Conservation (phyloP, 2,329 filamentous ascomycete species). For the Hymenoscyphus linearis region DNA sequence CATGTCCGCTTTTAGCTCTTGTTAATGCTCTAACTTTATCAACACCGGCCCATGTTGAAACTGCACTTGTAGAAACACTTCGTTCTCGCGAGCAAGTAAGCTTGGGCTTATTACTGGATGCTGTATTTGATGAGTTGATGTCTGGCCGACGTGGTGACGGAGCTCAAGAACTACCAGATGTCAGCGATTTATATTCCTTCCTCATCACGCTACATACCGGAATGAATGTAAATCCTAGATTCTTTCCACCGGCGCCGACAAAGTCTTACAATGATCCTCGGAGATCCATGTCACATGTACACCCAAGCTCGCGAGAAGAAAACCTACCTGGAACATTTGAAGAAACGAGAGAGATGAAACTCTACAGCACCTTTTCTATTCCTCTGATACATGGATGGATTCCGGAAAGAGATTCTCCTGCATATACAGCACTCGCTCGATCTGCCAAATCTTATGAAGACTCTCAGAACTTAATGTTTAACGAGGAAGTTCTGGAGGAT, state of each 20-base stretch:
- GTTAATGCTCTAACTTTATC: slow-evolving; percentile 89
- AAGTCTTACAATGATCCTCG: slow-evolving; percentile 31
- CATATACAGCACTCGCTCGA: slow-evolving; percentile 64
- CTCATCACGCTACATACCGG: slow-evolving; percentile 85
- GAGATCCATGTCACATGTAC: slow-evolving; percentile 48
- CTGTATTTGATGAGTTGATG: slow-evolving; percentile 89
- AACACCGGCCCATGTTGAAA: slow-evolving; percentile 60
- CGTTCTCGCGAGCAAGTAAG: slow-evolving; percentile 81
- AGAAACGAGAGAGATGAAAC: slow-evolving; percentile 77
- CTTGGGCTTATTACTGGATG: slow-evolving; percentile 77
- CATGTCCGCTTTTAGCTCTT: slow-evolving; percentile 85
- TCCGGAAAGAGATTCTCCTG: slow-evolving; percentile 60
- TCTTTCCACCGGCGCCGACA: slow-evolving; percentile 54
- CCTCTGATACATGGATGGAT: slow-evolving; percentile 93
- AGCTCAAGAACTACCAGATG: slow-evolving; percentile 67
- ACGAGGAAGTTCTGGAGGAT: slow-evolving; percentile 80
- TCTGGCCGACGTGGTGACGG: slow-evolving; percentile 61
- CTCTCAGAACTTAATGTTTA: slow-evolving; percentile 81
- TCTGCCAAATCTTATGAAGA: slow-evolving; percentile 86
- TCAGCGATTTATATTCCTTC: slow-evolving; percentile 82
- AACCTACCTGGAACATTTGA: slow-evolving; percentile 71
- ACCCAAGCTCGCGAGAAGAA: slow-evolving; percentile 44
- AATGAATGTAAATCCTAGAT: slow-evolving; percentile 96
- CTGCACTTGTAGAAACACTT: slow-evolving; percentile 72
- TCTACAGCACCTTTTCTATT: slow-evolving; percentile 85